Evolutionary conservation across 768 basidiomycete genomes (phyloP).

Genomic region (Suillus clintonianus): DNA sequence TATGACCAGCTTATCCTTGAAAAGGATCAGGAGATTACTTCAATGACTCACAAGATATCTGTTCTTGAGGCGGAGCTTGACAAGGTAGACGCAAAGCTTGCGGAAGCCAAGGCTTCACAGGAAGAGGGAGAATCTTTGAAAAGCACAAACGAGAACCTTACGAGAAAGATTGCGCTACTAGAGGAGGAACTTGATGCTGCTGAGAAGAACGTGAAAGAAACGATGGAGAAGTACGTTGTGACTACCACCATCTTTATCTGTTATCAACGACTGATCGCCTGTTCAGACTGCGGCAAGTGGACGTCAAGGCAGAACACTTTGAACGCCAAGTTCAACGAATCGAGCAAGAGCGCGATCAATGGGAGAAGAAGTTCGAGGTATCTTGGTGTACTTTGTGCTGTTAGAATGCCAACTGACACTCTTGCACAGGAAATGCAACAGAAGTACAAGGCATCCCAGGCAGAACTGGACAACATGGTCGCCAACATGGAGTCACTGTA

Average conservation of each 20-base stretch:
- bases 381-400: not conserved
- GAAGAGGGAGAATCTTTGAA: slow-evolving; percentile 72
- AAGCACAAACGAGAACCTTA: slow-evolving; percentile 70
- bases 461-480: slow-evolving; percentile 84
- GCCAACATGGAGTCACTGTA: slow-evolving; percentile 71
- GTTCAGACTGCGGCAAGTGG: slow-evolving; percentile 86
- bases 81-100: slow-evolving; percentile 65
- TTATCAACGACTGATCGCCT: slow-evolving; percentile 19
- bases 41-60: slow-evolving; percentile 71
- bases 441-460: slow-evolving; percentile 75
- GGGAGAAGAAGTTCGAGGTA: slow-evolving; percentile 96
- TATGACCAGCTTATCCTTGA: slow-evolving; percentile 70
- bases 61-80: slow-evolving; percentile 69
- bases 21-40: slow-evolving; percentile 85
- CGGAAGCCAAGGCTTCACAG: slow-evolving; percentile 61
- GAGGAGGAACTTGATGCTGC: slow-evolving; percentile 96
- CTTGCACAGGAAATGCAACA: slow-evolving; percentile 59
- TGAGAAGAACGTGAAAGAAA: slow-evolving; percentile 96
- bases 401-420: slow-evolving; percentile 5
- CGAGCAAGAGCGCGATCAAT: slow-evolving; percentile 88
- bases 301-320: slow-evolving; percentile 98
- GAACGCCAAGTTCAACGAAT: slow-evolving; percentile 85
- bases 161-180: slow-evolving; percentile 84
- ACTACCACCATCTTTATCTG: slow-evolving; percentile 7
- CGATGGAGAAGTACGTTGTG: slow-evolving; percentile 85